These are phyloP conservation scores for Xerocomus nothofagi DNA, from an alignment of 1,284 basidiomycete genomes.

Conservation along the genomic window DNA sequence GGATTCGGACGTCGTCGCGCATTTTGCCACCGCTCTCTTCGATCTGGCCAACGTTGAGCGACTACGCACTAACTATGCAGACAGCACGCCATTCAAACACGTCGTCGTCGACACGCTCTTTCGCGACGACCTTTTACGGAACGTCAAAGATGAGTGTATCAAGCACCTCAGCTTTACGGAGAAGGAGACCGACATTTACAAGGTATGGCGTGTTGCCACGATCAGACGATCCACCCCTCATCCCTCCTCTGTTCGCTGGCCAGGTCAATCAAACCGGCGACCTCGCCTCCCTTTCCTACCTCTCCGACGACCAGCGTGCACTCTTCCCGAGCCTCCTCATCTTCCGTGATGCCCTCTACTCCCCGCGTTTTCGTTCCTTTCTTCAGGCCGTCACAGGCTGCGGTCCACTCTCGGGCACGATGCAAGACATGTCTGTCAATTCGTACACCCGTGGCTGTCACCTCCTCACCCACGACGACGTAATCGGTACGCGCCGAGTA, in stretches of 20 bases:
- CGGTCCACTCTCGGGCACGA: conserved; percentile 87
- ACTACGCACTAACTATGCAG: conserved; percentile 56
- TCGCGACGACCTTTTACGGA: conserved; percentile 76
- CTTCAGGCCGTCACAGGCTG: conserved; percentile 90
- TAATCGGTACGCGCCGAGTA: conserved; percentile 92
- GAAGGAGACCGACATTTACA: conserved; percentile 99
- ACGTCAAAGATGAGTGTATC: conserved; percentile 81
- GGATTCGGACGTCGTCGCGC: conserved; percentile 4
- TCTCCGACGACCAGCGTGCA: conserved; percentile 73
- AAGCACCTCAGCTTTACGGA: conserved; percentile 88
- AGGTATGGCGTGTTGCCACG: conserved; percentile 50
- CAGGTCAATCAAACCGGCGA: conserved; percentile 98
- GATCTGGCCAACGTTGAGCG: conserved; percentile 53
- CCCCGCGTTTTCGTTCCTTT: conserved; percentile 80
- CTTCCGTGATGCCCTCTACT: conserved; percentile 93
- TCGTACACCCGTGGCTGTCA: conserved; percentile 91
- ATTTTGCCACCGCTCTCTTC: conserved; percentile 48
- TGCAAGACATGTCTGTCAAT: conserved; percentile 96
- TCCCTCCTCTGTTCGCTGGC: background rate
- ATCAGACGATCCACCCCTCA: background rate
- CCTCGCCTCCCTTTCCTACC: conserved; percentile 87
- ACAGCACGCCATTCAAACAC: conserved; percentile 80
- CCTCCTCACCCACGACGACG: conserved; percentile 96
- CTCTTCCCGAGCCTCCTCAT: conserved; percentile 78
- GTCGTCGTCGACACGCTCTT: conserved; percentile 82